Base-by-base conservation (phyloP, 352 stramenopile species). In the Globisporangium splendens region DNA sequence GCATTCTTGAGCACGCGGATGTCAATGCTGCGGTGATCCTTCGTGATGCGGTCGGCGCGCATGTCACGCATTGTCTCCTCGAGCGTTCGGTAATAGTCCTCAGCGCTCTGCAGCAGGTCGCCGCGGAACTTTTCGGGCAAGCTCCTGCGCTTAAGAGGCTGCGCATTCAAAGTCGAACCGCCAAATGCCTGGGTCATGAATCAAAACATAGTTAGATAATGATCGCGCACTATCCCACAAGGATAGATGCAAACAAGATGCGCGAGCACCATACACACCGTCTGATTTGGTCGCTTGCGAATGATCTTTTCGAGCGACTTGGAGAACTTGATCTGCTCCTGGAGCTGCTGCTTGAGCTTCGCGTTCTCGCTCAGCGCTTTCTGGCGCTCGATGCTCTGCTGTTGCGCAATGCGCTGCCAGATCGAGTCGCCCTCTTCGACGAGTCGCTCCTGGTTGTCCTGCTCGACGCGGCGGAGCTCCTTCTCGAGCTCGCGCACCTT, bases 341-440 rank as follows among this genome's bases (percentile, higher is more conserved):
- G 57, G 7, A 77, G 56, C 54, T 68, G 51, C 17, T 59, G 44
- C 5, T 62, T 56, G n/a, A 80, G 68, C 15, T 60, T 61, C 41
- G 59, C 66, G 59, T 80, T 80, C 59, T 80, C 68, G 39, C 58
- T 63, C 20, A 75, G 20, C 11, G 63, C 54, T 49, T 72, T 66
- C 43, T 77, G 68, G 15, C 55, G 56, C 31, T 74, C 72, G 18
- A 77, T 43, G 14, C 60, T 56, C 51, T 77, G 68, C 63, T 77
- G 72, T 49, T 71, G 62, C 21, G 72, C 72, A 28, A 80, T 54
- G 46, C 69, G 65, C 46, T 77, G 65, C 68, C 72, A 80, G 13
- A 73, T 63, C 20, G 65, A 70, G 24, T 31, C 24, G 24, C 24
- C 24, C 2, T 6, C 24, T 31, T 31, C 24, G 5, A 31, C 52